Percentiles rank a stretch among this genome's conserved stretches.
Conservation (phyloP, 805 yeast species). For the Yamadazyma scolyti region DNA sequence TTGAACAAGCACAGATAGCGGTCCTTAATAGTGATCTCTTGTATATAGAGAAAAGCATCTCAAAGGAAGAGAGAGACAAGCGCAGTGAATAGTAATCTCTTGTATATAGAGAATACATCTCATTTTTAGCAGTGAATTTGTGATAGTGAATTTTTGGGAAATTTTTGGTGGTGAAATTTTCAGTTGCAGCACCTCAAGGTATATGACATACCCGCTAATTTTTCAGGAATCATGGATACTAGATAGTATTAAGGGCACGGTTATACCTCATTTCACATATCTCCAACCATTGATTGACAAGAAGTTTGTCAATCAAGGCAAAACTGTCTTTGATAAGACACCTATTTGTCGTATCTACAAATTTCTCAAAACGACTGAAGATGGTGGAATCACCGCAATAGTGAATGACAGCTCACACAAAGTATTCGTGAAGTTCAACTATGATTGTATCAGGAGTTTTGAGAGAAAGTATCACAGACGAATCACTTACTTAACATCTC, state of each 20-base stretch:
- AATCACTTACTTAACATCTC: slow-evolving; percentile 28
- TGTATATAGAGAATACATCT: too few relatives aligned
- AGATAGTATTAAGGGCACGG: too few relatives aligned
- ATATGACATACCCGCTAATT: slow-evolving; percentile 15
- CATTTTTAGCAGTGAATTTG: too few relatives aligned
- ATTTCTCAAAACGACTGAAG: slow-evolving; percentile 18
- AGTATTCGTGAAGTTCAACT: slow-evolving; percentile 27
- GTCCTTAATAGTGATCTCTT: too few relatives aligned
- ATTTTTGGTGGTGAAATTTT: too few relatives aligned
- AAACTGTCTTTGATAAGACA: slow-evolving; percentile 8
- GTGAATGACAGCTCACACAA: slow-evolving; percentile 30
- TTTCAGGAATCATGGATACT: slow-evolving; percentile 25
- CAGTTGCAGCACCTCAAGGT: too few relatives aligned
- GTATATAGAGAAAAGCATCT: too few relatives aligned
- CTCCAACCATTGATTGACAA: slow-evolving; percentile 12
- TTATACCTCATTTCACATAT: slow-evolving; percentile 10
- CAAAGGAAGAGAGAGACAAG: too few relatives aligned
- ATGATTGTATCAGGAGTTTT: slow-evolving; percentile 22
- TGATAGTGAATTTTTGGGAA: too few relatives aligned
- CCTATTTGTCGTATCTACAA: slow-evolving; percentile 27
- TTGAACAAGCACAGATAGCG: too few relatives aligned
- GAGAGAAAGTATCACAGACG: slow-evolving; percentile 29
- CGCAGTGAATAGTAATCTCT: too few relatives aligned
- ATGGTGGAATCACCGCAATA: slow-evolving; percentile 24
- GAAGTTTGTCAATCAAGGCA: slow-evolving; percentile 12